Base-by-base conservation (phyloP, 1,139 yeast species). In the Spathaspora sp. region DNA sequence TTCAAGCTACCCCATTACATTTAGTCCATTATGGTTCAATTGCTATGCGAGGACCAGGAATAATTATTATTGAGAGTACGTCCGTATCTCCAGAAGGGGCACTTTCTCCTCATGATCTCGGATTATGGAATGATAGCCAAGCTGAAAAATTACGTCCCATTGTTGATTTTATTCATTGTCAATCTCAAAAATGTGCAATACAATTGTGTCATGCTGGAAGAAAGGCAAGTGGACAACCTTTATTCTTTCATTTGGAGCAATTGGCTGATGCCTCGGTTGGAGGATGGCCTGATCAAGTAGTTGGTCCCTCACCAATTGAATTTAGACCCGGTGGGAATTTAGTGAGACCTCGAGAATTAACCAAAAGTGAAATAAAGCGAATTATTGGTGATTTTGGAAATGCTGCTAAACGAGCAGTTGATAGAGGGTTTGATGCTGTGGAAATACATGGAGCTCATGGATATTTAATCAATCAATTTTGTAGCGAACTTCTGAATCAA, bases 121-220 rank as follows among this genome's bases (percentile, higher is more conserved):
- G 82, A 13, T 58, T 82, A 24, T 75, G 75, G 70, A 71, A 64
- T 18, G 81, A 78, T 43, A 63, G 62, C n/a, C 84, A 80, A 45
- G 82, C 83, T 1, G 53, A 54, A 8, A 72, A 72, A 10, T 64
- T 74, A 56, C 74, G 69, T 51, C 64, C 68, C 37, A 65, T 82
- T 45, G 82, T 75, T 7, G 82, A 80, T 39, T 78, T 70, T 50
- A 80, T 73, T 16, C 87, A 82, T 57, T 59, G 76, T 2, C 80
- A 78, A 49, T 70, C 70, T 40, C 68, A 65, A 24, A 60, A 60
- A 27, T 70, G 80, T 48, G 86, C 83, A 37, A 63, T 79, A 42
- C 86, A 81, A 58, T 42, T 81, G 34, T 75, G 72, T 15, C 84
- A 80, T 56, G 79, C 77, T 34, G 85, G 85, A 38, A 70, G 83